Evolutionary conservation across 257 asterid genomes (phyloP), one percentile per base, ranked within the genome.

Genomic region (Fraxinus quadrangulata): DNA sequence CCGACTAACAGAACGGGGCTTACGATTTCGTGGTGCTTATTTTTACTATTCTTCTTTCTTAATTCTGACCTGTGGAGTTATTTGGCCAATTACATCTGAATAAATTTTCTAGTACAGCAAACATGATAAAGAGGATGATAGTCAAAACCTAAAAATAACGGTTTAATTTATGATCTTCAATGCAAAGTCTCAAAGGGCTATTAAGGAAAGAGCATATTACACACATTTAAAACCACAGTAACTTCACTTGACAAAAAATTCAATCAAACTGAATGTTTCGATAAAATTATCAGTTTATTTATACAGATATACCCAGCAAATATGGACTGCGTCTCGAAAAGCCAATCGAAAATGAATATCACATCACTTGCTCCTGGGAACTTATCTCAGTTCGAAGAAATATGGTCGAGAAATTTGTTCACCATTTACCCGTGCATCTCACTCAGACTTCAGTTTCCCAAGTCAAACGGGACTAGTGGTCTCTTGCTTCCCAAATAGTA

Each of bases 401-500:
- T 61, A 14, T 37, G 83, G n/a, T 80, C 86, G 75, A 70, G 56
- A 56, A 70, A 31, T 59, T 45, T 33, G 75, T 24, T 51, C 8
- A 65, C 34, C 67, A 67, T 51, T 65, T 51, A 2, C n/a, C 54
- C 2, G 23, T 51, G 72, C 77, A 72, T 39, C 21, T 21, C 24
- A 31, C 42, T 66, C 70, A 40, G 63, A 40, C 54, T 37, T 67
- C 70, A 33, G 14, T 61, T 63, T 28, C 73, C 28, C 42, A 45
- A 9, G 24, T 81, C 77, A 83, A 72, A 77, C 66, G 13, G 90
- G 89, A 75, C 86, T 81, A 4, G 72, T 26, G 0, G 79, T 1
- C 66, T 86, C 87, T 78, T 82, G 87, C 33, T 81, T 85, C 6
- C 76, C 88, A 75, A 86, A 86, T 81, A 83, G 73, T 3, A 89